phyloP scores from a whole-genome alignment of 306 rosid species.

The Pterocarpus santalinus region DNA sequence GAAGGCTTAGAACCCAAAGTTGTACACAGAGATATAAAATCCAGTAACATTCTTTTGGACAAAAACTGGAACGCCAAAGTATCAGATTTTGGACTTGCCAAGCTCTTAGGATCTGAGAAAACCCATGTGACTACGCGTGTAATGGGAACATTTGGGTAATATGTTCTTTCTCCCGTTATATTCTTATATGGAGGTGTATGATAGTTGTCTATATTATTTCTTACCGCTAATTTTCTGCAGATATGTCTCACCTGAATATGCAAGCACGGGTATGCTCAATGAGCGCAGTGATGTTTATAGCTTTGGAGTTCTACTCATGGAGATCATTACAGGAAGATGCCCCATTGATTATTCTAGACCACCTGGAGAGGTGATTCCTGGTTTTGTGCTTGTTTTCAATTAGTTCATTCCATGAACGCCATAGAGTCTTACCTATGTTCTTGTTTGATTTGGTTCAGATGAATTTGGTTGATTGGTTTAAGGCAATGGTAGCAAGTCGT shows the following conservation, averaged over 20 bases:
- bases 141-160: constrained; percentile 97
- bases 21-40: constrained; percentile 95
- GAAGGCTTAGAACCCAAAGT: constrained; percentile 99
- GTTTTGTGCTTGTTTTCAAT: constrained; percentile 2
- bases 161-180: constrained; percentile 34
- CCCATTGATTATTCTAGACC: constrained; percentile 93
- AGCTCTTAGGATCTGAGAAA: constrained; percentile 87
- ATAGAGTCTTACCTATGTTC: constrained; percentile 17
- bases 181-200: background rate
- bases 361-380: constrained; percentile 80
- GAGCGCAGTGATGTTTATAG: constrained; percentile 96
- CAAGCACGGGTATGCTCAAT: constrained; percentile 96
- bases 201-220: background rate
- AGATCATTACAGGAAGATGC: constrained; percentile 94
- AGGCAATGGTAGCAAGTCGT: constrained; percentile 88
- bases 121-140: constrained; percentile 93
- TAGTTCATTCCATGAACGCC: constrained; percentile 9
- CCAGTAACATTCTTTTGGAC: constrained; percentile 94
- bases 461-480: constrained; percentile 98
- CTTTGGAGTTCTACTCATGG: constrained; percentile 96
- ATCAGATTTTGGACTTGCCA: constrained; percentile 97
- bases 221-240: constrained; percentile 55
- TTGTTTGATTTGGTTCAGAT: constrained; percentile 63
- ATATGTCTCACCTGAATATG: constrained; percentile 97
- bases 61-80: constrained; percentile 92